Base-by-base conservation (phyloP, 2,329 filamentous ascomycete genomes). In the Colletotrichum trifolii region DNA sequence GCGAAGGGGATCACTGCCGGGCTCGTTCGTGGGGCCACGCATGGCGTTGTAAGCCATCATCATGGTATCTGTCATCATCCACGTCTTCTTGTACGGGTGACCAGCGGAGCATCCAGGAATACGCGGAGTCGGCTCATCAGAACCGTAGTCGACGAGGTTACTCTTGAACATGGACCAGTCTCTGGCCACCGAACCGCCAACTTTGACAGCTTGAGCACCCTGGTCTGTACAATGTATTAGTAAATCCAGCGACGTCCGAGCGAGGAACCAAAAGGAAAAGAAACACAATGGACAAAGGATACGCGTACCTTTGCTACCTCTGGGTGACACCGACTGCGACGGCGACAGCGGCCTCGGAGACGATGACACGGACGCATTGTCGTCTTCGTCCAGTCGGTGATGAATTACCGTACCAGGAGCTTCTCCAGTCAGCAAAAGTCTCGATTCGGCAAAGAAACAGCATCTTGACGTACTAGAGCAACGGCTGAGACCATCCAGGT, bases 21-120 rank as follows among this genome's bases (percentile, higher is more conserved):
- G 42, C 7, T 69, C 67, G 11, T 66, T 65, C 11, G 69, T 63
- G 7, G 73, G 71, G 2, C 76, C 76, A 15, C 73, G 73, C 74
- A 79, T 75, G 12, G 73, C 71, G 8, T 68, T 69, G 60, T 78
- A 79, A 1, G 76, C 73, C 54, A 72, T 68, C 45, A 78, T 64
- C 47, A 67, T 70, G 2, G 72, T 71, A n/a, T 70, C 59, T 6
- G 72, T 69, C 39, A 75, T 48, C 40, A 47, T 64, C 71, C 70
- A 71, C 7, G 60, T 55, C 48, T 63, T 66, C 45, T 58, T 68
- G 25, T 58, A 49, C 6, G 60, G 60, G 38, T 66, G 56, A 7
- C 65, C 61, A 11, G 67, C 52, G 12, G 67, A 64, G 52, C 67
- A 64, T 34, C 60, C 64, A 12, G 67, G 64, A 9, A 64, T 40